phyloP scores from a whole-genome alignment of 202 grass and related monocot genomes.

The Bolboschoenoplectus hybrid region DNA sequence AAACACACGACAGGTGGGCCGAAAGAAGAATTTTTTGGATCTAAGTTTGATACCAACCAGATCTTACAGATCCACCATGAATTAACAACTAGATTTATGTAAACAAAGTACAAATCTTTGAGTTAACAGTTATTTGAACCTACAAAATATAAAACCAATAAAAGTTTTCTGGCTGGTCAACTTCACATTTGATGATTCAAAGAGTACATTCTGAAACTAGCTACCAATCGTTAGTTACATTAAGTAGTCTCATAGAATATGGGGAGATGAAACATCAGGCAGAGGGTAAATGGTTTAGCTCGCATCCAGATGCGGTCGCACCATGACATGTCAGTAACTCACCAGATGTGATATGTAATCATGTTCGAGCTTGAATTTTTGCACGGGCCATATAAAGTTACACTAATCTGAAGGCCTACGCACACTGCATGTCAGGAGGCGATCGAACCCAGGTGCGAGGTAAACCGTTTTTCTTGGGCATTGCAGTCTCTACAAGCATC shows the following conservation, averaged over 20 bases:
- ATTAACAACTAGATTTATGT: constrained; percentile 35
- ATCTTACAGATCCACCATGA: constrained; percentile 26
- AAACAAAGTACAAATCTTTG: constrained; percentile 40
- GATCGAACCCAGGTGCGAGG: constrained; percentile 37
- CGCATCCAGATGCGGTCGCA: constrained; percentile 35
- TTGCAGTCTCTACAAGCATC: constrained; percentile 27
- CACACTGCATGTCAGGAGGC: constrained; percentile 39
- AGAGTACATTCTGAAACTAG: constrained; percentile 33
- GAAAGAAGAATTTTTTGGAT: constrained; percentile 8
- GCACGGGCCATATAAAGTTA: not conserved
- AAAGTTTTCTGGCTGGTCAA: constrained; percentile 16
- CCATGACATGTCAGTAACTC: constrained; percentile 39
- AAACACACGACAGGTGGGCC: not conserved
- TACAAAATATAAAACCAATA: constrained; percentile 36
- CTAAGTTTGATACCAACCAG: not conserved
- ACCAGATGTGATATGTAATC: not conserved
- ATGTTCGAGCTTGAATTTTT: not conserved
- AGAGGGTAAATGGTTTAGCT: constrained; percentile 37
- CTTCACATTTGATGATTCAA: constrained; percentile 31
- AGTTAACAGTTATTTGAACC: constrained; percentile 26
- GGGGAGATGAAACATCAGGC: not conserved
- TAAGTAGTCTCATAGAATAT: constrained; percentile 16
- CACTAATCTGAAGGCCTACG: constrained; percentile 23
- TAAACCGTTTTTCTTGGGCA: constrained; percentile 38
- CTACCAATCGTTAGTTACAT: constrained; percentile 37